Base-by-base conservation (phyloP, 179 eudicot genomes). In the Silene noctiflora region DNA sequence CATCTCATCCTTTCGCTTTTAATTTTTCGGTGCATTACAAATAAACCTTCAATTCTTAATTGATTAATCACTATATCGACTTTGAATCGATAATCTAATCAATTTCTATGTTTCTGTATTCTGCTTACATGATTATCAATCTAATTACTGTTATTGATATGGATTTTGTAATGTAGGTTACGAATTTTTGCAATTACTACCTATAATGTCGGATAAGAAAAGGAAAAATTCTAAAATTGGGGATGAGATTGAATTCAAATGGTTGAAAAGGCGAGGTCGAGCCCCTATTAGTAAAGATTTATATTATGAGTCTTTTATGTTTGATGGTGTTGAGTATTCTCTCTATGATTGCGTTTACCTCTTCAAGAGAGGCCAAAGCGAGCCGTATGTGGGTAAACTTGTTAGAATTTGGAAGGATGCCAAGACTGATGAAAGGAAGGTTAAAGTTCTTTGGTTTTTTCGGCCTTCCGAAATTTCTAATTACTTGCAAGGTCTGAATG, bases 371-470 rank as follows among this genome's bases (percentile, higher is more conserved):
- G 90, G 83, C 27, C 88, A 87, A 77, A 56, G 51, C 6, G 87
- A 87, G 61, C 98, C 96, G 25, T 87, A 79, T 68, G 76, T 93
- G 6, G 96, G 94, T 55, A 93, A 89, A 74, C 81, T 93, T 6
- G 71, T 86, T 72, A 91, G 86, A 77, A 87, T 91, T 29, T 93
- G 88, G 89, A 90, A 88, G 4, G 21, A 77, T 9, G 86, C 76
- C 33, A 83, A 81, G 51, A 5, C 39, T 4, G 55, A 62, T 6
- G 46, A 8, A 39, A 39, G 46, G 46, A 87, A 77, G 85, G 89
- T 92, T 31, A 88, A 88, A 81, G 69, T 89, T 55, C 84, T 86
- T 16, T 93, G 98, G 98, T 93, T 91, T 83, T 91, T 91, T 61
- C 86, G 81, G 25, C 91, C 93, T 24, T 81, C 59, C 0, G 96